Evolutionary conservation across 164 flowering plant genomes (phyloP).

Genomic region (Euptelea pleiosperma): DNA sequence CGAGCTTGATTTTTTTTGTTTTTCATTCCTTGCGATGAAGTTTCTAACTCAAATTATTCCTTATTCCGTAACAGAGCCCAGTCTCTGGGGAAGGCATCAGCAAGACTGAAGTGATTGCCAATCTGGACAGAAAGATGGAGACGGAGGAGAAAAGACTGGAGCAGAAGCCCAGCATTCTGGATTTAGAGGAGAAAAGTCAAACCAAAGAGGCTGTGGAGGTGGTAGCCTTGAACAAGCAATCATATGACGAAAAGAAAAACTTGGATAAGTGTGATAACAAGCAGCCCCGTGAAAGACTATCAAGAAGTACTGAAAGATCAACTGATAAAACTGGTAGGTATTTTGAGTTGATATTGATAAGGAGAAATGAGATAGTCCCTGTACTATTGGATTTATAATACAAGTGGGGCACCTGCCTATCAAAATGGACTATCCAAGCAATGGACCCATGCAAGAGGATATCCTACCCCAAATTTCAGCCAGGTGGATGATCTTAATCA

Average conservation of each 20-base stretch:
- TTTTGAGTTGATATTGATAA: neutral
- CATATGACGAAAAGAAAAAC: constrained; percentile 5
- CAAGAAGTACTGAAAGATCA: constrained; percentile 9
- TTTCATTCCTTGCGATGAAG: neutral
- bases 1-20: no score
- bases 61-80: neutral
- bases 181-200: constrained; percentile 4
- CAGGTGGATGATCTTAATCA: no score
- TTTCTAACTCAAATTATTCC: no score
- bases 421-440: no score
- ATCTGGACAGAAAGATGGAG: constrained; percentile 1
- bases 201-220: neutral
- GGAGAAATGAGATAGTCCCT: no score
- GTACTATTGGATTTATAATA: no score
- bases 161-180: neutral
- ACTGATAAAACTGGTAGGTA: constrained; percentile 11
- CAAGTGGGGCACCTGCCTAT: no score
- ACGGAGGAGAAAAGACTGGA: neutral
- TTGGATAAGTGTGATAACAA: constrained; percentile 13
- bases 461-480: no score
- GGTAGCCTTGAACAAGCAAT: constrained; percentile 6
- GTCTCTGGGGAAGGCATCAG: neutral
- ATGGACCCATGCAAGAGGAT: no score
- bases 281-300: constrained; percentile 9
- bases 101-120: neutral